Conservation (phyloP, 805 yeast species). For the Kodamaea kakaduensis region DNA sequence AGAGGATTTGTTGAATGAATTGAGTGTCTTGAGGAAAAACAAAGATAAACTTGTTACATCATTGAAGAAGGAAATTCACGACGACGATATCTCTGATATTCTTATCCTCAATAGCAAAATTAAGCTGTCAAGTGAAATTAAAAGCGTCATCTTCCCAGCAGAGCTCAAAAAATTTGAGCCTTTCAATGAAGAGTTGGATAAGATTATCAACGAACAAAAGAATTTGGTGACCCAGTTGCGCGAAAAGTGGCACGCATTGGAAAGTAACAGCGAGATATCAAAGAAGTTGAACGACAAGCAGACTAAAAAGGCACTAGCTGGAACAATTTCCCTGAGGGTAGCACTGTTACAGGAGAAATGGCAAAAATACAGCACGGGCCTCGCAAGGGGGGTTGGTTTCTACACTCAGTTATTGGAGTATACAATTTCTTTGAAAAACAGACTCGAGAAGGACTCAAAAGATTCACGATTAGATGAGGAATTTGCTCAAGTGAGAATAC, state of each 20-base stretch:
- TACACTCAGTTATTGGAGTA: constrained; percentile 49
- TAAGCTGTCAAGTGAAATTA: constrained; percentile 53
- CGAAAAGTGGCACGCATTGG: constrained; percentile 27
- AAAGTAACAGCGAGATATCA: constrained; percentile 28
- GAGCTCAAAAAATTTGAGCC: constrained; percentile 77
- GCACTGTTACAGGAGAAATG: constrained; percentile 51
- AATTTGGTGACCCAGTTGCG: constrained; percentile 35
- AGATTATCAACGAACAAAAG: constrained; percentile 64
- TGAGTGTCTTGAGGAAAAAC: constrained; percentile 61
- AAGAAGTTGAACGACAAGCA: constrained; percentile 41
- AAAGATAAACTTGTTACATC: constrained; percentile 57
- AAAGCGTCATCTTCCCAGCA: constrained; percentile 52
- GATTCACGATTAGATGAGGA: constrained; percentile 1
- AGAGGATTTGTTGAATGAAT: constrained; percentile 55
- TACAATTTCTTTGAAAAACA: constrained; percentile 9
- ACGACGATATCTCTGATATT: constrained; percentile 79
- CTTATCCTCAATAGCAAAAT: constrained; percentile 61
- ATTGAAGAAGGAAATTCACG: constrained; percentile 64
- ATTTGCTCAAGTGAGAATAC: constrained; percentile 3
- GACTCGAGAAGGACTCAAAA: neutral
- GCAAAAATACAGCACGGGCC: constrained; percentile 55
- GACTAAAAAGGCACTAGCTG: constrained; percentile 31
- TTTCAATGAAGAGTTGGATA: constrained; percentile 60
- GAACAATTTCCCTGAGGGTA: constrained; percentile 33
- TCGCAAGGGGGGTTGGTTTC: constrained; percentile 57